These are phyloP conservation scores for Epichloe festucae DNA, from an alignment of 2,329 filamentous ascomycete genomes.

Conservation along the genomic window DNA sequence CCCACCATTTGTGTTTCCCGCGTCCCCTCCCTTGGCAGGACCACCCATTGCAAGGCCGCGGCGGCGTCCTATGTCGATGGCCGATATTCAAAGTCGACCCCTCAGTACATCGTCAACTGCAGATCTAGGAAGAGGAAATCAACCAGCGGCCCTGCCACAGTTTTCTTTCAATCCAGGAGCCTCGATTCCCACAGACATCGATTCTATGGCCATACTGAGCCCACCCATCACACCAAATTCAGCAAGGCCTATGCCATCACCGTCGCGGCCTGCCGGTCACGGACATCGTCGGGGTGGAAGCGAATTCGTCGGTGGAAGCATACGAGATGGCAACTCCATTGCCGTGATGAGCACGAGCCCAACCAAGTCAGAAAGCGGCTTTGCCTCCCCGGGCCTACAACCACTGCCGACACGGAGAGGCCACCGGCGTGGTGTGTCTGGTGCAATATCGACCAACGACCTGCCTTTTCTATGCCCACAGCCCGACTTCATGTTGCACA, in stretches of 20 bases:
- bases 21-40: slow-evolving; percentile 25
- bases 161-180: slow-evolving; percentile 45
- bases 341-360: slow-evolving; percentile 56
- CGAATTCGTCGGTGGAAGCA: slow-evolving; percentile 72
- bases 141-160: slow-evolving; percentile 33
- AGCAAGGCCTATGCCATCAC: slow-evolving; percentile 36
- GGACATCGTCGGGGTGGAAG: slow-evolving; percentile 72
- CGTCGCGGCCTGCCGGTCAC: slow-evolving; percentile 48
- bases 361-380: slow-evolving; percentile 48
- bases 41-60: slow-evolving; percentile 33
- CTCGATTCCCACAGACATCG: slow-evolving; percentile 20
- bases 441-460: slow-evolving; percentile 74
- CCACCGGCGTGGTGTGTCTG: slow-evolving; percentile 61
- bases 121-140: slow-evolving; percentile 15
- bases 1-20: slow-evolving; percentile 52
- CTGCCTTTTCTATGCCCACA: slow-evolving; percentile 55
- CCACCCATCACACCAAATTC: slow-evolving; percentile 44
- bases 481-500: slow-evolving; percentile 35
- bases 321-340: slow-evolving; percentile 43
- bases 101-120: slow-evolving; percentile 16
- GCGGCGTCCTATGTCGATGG: slow-evolving; percentile 39
- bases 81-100: slow-evolving; percentile 29
- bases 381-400: slow-evolving; percentile 43
- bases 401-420: slow-evolving; percentile 37
- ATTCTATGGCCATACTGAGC: slow-evolving; percentile 29